A percentile compares a stretch with the other conserved stretches of the same genome.
phyloP scores from a whole-genome alignment of 371 early-diverging fungal genomes.

The Circinella umbellata region DNA sequence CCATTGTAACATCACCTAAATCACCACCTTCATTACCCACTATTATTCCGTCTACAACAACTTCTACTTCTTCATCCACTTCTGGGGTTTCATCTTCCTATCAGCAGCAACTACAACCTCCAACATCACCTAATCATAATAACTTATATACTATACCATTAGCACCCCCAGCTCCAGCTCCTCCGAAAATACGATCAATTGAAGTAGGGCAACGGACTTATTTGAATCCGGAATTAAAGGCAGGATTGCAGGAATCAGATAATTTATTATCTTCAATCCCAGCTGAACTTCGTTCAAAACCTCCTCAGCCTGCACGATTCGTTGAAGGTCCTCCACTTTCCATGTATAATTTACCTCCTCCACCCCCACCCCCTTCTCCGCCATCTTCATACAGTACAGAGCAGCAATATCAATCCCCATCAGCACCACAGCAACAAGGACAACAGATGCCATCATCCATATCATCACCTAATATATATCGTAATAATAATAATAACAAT shows the following conservation, averaged over 20 bases:
- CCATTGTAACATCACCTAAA: background rate
- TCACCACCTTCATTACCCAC: background rate
- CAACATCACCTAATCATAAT: background rate
- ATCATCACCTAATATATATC: background rate
- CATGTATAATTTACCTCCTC: slow-evolving; percentile 2
- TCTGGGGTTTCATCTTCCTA: background rate
- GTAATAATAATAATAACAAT: background rate
- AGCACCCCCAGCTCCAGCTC: slow-evolving; percentile 19
- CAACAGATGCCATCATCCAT: background rate
- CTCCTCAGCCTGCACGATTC: slow-evolving; percentile 1
- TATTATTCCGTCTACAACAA: background rate
- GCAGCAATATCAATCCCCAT: background rate
- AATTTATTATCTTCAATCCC: slow-evolving; percentile 14
- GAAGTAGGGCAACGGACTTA: slow-evolving; percentile 16
- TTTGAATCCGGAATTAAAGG: slow-evolving; percentile 12
- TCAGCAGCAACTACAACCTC: background rate
- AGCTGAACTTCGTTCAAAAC: slow-evolving; percentile 13
- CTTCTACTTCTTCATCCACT: background rate
- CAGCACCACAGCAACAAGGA: background rate
- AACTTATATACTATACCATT: slow-evolving; percentile 18
- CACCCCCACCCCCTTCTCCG: background rate
- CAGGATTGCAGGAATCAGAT: slow-evolving; percentile 15
- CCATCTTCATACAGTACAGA: background rate
- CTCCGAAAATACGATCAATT: slow-evolving; percentile 17
- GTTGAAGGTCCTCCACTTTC: slow-evolving; percentile 7